phyloP scores from a whole-genome alignment of 345 rosid species.

The Moringa oleifera region DNA sequence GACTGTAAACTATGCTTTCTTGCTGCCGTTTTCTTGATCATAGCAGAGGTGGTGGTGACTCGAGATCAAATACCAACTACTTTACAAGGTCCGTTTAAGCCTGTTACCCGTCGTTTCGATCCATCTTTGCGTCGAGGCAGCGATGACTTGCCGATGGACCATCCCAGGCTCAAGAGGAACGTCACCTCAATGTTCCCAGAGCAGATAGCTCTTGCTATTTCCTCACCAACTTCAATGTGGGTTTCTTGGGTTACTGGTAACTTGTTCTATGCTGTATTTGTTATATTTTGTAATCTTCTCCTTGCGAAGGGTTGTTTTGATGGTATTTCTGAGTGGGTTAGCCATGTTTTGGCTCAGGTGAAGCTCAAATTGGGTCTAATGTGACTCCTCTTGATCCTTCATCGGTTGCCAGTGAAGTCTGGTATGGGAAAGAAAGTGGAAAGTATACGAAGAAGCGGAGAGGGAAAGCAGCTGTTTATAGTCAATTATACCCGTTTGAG shows the following conservation, averaged over 20 bases:
- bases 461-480: slow-evolving; percentile 61
- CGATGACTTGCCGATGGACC: slow-evolving; percentile 65
- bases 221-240: slow-evolving; percentile 77
- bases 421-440: slow-evolving; percentile 59
- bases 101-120: slow-evolving; percentile 59
- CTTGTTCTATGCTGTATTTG: not conserved
- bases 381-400: slow-evolving; percentile 57
- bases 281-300: not conserved
- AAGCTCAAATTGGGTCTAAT: slow-evolving; percentile 54
- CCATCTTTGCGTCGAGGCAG: slow-evolving; percentile 75
- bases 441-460: slow-evolving; percentile 29
- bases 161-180: slow-evolving; percentile 62
- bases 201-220: slow-evolving; percentile 70
- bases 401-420: slow-evolving; percentile 55
- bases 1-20: too few relatives aligned
- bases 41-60: too few relatives aligned
- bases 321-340: slow-evolving; percentile 10
- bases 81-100: slow-evolving; percentile 69
- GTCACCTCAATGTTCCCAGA: slow-evolving; percentile 48
- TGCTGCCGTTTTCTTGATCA: too few relatives aligned
- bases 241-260: slow-evolving; percentile 92
- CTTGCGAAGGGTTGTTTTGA: slow-evolving; percentile 4
- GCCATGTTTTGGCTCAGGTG: slow-evolving; percentile 38
- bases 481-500: slow-evolving; percentile 72
- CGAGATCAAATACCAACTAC: slow-evolving; percentile 49